Conservation (phyloP, 768 basidiomycete genomes). For the Pleurotus citrinopileatus region DNA sequence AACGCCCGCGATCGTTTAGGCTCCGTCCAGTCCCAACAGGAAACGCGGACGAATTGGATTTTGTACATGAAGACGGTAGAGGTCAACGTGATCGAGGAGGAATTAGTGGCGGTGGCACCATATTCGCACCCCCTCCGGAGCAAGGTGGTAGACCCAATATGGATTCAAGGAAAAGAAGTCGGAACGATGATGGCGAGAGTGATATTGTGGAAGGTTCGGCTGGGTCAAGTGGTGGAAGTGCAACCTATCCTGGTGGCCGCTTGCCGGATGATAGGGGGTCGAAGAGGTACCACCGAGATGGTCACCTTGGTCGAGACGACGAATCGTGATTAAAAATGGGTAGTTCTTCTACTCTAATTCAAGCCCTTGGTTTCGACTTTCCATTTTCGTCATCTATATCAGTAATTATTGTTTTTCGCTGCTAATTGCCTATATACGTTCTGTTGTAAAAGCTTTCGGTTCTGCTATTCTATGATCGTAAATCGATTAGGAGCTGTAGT, state of each 20-base stretch:
- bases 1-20: constrained; percentile 42
- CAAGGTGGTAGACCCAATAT: constrained; percentile 33
- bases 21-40: constrained; percentile 46
- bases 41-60: constrained; percentile 46
- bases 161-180: constrained; percentile 54
- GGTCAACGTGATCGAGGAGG: constrained; percentile 20
- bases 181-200: constrained; percentile 59
- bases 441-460: constrained; percentile 7
- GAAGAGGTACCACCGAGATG: constrained; percentile 59
- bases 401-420: neutral
- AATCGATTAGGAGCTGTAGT: constrained; percentile 1
- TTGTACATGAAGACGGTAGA: constrained; percentile 53
- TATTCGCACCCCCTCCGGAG: constrained; percentile 34
- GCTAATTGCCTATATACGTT: constrained; percentile 4
- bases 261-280: constrained; percentile 49
- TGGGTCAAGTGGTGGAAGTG: constrained; percentile 20
- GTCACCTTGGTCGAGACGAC: constrained; percentile 31
- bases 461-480: neutral
- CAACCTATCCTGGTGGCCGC: constrained; percentile 32
- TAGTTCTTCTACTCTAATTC: neutral
- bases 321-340: constrained; percentile 31
- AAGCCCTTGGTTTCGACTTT: neutral
- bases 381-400: constrained; percentile 1
- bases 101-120: constrained; percentile 24
- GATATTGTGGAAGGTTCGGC: constrained; percentile 41